Conservation (phyloP, 1,284 basidiomycete genomes). For the Leccinum olivaceoglutinosum region DNA sequence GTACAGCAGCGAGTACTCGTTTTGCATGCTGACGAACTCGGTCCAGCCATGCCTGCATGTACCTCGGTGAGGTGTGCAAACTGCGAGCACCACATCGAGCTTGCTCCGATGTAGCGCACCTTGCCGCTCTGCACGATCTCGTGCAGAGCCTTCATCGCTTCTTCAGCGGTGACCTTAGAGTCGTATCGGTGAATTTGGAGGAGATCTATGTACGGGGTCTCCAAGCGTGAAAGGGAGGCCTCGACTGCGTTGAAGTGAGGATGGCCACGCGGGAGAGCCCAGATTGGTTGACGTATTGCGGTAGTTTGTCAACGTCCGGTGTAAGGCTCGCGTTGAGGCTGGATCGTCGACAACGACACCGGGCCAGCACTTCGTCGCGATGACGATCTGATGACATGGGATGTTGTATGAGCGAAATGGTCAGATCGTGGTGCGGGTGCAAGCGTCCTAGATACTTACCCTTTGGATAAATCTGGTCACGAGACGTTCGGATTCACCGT, state of each 20-base stretch:
- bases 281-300: neutral
- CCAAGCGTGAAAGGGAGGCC: neutral
- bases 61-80: neutral
- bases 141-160: neutral
- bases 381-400: neutral
- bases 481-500: neutral
- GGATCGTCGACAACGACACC: neutral
- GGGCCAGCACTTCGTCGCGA: neutral
- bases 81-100: neutral
- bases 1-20: neutral
- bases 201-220: neutral
- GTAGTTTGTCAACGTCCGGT: neutral
- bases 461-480: neutral
- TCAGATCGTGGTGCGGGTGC: neutral
- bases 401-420: neutral
- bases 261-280: neutral
- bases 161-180: neutral
- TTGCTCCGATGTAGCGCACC: neutral
- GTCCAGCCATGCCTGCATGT: neutral
- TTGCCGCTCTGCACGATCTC: neutral
- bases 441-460: neutral
- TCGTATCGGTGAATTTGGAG: neutral
- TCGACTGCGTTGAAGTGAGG: neutral
- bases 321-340: neutral
- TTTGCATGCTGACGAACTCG: neutral